Base-by-base conservation (phyloP, 352 stramenopile species). In the Pythium myriotylum region DNA sequence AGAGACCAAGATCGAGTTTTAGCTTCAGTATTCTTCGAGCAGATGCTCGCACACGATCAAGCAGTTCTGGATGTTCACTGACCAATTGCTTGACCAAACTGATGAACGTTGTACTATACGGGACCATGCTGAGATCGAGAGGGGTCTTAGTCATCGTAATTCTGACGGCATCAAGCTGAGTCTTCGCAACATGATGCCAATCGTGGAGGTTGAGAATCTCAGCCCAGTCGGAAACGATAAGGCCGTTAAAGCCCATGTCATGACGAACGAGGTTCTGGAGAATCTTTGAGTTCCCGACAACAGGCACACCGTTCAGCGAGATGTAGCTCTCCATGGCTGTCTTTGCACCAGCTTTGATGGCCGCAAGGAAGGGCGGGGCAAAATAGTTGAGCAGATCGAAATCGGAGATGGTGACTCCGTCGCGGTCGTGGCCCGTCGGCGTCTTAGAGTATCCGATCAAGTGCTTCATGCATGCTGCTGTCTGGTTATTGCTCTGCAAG, bases 291-390 rank as follows among this genome's bases (percentile, higher is more conserved):
- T 92, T 98, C 17, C 80, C 78, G 6, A 96, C 84, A 9, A 98
- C 88, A 0, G 95, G 95, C n/a, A 98, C 77, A 7, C 91, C 91
- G 51, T 97, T 97, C 48, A 97, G 59, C 55, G 96, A 94, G 50
- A 91, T 94, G 77, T 98, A 98, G 48, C 67, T 96, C 70, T 97
- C 93, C 95, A 98, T 98, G 2, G 93, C 82, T 0, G 92, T 92
- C 57, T 95, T 75, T 3, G 81, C 83, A 4, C 84, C 86, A 7
- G 94, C 84, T 23, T 85, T 72, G 20, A 96, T 84, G 13, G 88
- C 88, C 1, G 86, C 83, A n/a, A 91, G 56, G 57, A 96, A 97
- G 0, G 88, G 75, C 20, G 86, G 88, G 3, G 86, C 81, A 46
- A 96, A 96, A 62, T 88, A 84, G 52, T 95, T 95, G 57, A 94